Base-by-base conservation (phyloP, 2,329 filamentous ascomycete genomes). In the Tolypocladium paradoxum region DNA sequence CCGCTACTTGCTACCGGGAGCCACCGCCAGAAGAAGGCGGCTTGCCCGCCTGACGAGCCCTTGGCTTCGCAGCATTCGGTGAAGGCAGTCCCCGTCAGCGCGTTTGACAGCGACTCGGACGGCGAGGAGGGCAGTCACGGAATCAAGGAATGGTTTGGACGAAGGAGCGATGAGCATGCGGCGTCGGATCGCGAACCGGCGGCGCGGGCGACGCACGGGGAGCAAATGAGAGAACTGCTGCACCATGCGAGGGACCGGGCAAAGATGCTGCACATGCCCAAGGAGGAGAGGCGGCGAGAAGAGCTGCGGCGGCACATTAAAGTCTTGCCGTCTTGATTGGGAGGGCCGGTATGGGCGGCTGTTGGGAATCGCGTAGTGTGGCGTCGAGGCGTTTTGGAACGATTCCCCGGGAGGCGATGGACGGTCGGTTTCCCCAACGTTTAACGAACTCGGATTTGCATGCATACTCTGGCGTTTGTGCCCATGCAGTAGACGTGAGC, bases 251-350 rank as follows among this genome's bases (percentile, higher is more conserved):
- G 58, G 20, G 62, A 62, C 3, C 58, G 55, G 11, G 56, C 60
- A 46, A 60, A 33, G 34, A 52, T 57, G 47, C 54, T 63, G 2
- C 56, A 62, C 48, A 49, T 48, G 9, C 49, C 57, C 4, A 64
- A 60, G 40, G 61, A 62, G 18, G 69, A 73, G 50, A 65, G 62
- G 56, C 61, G 67, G 54, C 61, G 68, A 24, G 64, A 66, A 35
- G 64, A 66, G 27, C 56, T 74, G 48, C 67, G 67, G 58, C 65
- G 64, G 40, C 66, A 65, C 24, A 73, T 73, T 50, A 64, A 63
- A 50, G 62, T 69, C 52, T 57, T 72, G 34, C 33, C 56, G 18
- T 43, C 53, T 43, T 49, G 48, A 22, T 11, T 18, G 43, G 27
- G 16, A 31, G 14, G 7, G 24, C 14, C 8, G 7, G 4, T 29